phyloP scores from a whole-genome alignment of 108 stramenopile species.

The Schizochytrium sp. region DNA sequence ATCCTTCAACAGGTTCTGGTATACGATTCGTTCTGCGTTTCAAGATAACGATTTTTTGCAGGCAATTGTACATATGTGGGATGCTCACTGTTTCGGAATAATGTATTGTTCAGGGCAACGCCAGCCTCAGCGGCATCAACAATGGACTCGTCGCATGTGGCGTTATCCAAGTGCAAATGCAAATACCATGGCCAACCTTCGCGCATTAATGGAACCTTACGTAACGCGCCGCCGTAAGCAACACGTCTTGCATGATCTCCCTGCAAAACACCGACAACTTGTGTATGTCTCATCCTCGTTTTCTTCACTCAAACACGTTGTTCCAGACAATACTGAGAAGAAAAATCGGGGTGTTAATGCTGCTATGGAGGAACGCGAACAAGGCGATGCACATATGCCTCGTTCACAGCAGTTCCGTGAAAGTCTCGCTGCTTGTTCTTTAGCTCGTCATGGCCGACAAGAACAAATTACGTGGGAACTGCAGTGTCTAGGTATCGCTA shows the following conservation, averaged over 20 bases:
- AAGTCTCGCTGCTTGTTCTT: not conserved
- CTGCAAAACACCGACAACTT: not conserved
- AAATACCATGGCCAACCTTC: not conserved
- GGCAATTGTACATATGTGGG: conserved; percentile 53
- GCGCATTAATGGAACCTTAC: conserved; percentile 2
- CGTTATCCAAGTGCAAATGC: not conserved
- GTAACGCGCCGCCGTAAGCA: conserved; percentile 35
- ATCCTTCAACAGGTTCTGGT: not conserved
- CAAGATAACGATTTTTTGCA: not conserved
- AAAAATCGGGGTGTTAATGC: too few relatives aligned
- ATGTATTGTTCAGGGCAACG: not conserved
- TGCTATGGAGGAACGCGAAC: too few relatives aligned
- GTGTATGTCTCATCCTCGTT: not conserved
- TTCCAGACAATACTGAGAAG: too few relatives aligned
- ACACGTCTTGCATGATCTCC: conserved; percentile 49
- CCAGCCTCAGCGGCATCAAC: too few relatives aligned
- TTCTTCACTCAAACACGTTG: not conserved
- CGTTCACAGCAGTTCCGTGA: not conserved
- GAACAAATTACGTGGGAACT: not conserved
- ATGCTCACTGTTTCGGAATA: conserved; percentile 56
- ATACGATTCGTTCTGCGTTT: not conserved
- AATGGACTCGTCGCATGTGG: not conserved
- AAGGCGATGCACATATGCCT: not conserved
- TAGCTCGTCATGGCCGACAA: not conserved
- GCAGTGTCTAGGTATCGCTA: not conserved